Base-by-base conservation (phyloP, 768 basidiomycete species). In the Lentinula lateritia region DNA sequence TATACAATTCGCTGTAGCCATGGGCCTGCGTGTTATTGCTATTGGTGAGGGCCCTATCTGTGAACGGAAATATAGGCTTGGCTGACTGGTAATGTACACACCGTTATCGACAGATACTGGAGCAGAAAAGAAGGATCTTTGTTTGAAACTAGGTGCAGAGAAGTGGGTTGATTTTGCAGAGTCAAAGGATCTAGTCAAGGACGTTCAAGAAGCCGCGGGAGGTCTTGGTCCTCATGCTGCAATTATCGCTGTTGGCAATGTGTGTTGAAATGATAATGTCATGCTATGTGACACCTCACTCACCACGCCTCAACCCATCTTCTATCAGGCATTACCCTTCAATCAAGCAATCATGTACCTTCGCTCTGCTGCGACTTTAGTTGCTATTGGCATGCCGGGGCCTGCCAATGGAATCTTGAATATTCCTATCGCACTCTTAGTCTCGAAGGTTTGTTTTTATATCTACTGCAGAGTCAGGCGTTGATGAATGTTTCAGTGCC, bases 1-100 rank as follows among this genome's bases (percentile, higher is more conserved):
- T n/a, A 74, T 92, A 15, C 92, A 94, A 67, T 93, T 92, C 69
- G 92, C 91, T 4, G 76, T 78, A 16, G 82, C 83, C 1, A 88
- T 90, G 82, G 91, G 91, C 32, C 75, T 90, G 42, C 84, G 89
- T 6, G 90, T 92, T 4, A 46, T 80, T 39, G 79, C 78, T 2
- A 79, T 80, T 34, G 79, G 79, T 79, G 32, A 41, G 69, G 23
- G 56, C 10, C 36, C 35, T 5, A 20, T 16, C 15, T 10, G 12
- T 12, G 23, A 15, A 9, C 39, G 10, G n/a, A 50, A 13, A 16
- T 23, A 6, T 34, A 16, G 12, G 13, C 5, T 50, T 20, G 15
- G 15, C 32, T 8, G 10, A 16, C 12, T 32, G 38, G 28, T 28
- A 28, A 28, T 28, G 28, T 28, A 28, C 23, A 23, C 23, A 23